Base-by-base conservation (phyloP, 257 asterid species). In the Paraleonurus japonicus region DNA sequence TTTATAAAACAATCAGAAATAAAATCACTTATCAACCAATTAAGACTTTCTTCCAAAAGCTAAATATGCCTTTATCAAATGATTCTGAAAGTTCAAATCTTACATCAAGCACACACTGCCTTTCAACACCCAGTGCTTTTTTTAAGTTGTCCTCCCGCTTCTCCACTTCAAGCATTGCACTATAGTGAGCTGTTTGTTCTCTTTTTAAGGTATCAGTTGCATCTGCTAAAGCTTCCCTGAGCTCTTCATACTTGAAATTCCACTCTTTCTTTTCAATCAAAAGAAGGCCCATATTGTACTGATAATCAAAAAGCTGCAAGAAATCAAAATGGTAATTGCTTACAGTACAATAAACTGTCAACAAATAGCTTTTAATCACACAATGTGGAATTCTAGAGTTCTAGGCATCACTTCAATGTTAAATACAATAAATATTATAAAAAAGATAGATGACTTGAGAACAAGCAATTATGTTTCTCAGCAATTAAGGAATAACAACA, bases 261-360 rank as follows among this genome's bases (percentile, higher is more conserved):
- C 99, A 95, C 16, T 92, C 98, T 77, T 90, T 95, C 73, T 95
- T 95, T 77, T 95, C 99, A 13, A 95, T 87, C 87, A 95, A 74
- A 47, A 95, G 91, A 23, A 95, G 91, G 43, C 99, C 99, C 96
- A 95, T 88, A 71, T 85, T 95, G 80, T 92, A 95, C 78, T 95
- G 99, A 82, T 92, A 95, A 67, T 92, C 97, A 72, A 87, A 86
- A 57, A 95, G 95, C 98, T 95, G 85, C 81, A 75, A 30, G 74
- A 76, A 70, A 75, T 72, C 30, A 43, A 67, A 50, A 50, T 12
- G 48, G 64, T 58, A 20, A 16, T 50, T 54, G 20, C 37, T 62
- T 24, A 73, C 61, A 61, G 16, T 17, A 57, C 11, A 37, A 30
- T 32, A 26, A 27, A 30, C 22, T 65, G 37, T 7, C 54, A 67